phyloP scores from a whole-genome alignment of 2,329 filamentous ascomycete genomes.

The Tolypocladium pustulatum region DNA sequence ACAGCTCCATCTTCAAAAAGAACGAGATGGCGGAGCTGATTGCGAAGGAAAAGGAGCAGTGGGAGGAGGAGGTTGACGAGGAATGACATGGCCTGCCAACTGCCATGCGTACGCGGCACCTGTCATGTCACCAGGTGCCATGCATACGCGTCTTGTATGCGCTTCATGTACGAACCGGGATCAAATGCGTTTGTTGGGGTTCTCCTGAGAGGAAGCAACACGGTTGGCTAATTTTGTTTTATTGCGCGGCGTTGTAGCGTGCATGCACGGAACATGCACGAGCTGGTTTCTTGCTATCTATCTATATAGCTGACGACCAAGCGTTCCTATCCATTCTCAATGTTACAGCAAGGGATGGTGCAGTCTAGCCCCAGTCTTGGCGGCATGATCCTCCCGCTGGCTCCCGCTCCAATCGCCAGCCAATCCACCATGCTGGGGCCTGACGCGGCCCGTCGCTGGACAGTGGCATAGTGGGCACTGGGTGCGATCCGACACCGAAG shows the following conservation, averaged over 20 bases:
- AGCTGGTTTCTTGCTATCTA: background rate
- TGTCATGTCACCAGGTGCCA: background rate
- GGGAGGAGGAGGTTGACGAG: constrained; percentile 72
- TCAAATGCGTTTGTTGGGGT: too few relatives aligned
- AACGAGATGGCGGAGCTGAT: constrained; percentile 63
- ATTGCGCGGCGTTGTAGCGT: background rate
- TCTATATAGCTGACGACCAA: background rate
- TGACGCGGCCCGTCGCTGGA: background rate
- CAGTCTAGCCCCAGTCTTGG: background rate
- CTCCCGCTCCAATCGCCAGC: too few relatives aligned
- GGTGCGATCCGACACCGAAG: background rate
- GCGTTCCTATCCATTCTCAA: background rate
- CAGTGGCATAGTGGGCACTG: too few relatives aligned
- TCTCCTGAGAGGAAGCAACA: background rate
- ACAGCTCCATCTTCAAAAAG: constrained; percentile 62
- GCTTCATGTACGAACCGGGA: background rate
- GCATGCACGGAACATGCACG: background rate
- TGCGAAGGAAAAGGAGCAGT: constrained; percentile 66
- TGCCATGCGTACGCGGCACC: background rate
- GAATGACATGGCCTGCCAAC: constrained; percentile 25
- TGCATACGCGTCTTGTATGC: background rate
- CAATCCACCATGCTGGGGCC: background rate
- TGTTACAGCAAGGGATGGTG: too few relatives aligned
- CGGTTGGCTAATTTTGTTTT: background rate
- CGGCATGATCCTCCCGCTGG: background rate